Base-by-base conservation (phyloP, 495 filamentous ascomycete species). In the Trichoderma virens region DNA sequence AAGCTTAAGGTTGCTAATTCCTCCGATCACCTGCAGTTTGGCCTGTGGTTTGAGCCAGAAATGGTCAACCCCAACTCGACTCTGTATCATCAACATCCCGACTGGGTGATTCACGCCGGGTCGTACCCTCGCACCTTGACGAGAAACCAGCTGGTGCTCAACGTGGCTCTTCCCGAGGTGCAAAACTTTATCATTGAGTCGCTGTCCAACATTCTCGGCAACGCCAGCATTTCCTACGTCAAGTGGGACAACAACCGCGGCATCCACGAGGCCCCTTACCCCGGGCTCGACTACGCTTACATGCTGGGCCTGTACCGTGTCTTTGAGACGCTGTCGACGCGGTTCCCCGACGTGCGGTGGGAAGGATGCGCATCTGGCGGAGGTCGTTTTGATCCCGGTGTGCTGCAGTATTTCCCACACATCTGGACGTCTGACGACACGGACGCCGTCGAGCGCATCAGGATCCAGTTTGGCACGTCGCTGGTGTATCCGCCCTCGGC, bases 231-330 rank as follows among this genome's bases (percentile, higher is more conserved):
- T 59, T 54, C 66, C 32, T 85, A 84, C 62, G 74, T 85, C 62
- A 85, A 85, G 63, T 85, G 82, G 82, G 83, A 85, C 41, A 81
- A 84, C 70, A 85, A 85, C 67, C 72, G 83, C 9, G 80, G 78
- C 1, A 81, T 82, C 34, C 77, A 83, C 63, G 81, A 85, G 69
- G 73, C 75, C 35, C 67, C 80, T 25, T 79, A 76, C 0, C 81
- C 82, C 0, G 69, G 74, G n/a, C 75, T 70, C 2, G 71, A 78
- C 65, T 78, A 85, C 65, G 71, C 69, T 28, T 83, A 85, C 70
- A 82, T 84, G 71, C 72, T 85, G 0, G 82, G 81, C 13, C 61
- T 84, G 63, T 84, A 85, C 69, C 78, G 74, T 16, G 79, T 84
- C 11, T 80, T 85, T 64, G 74, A 81, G 59, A 78, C 74, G 13